Percentiles rank a stretch among this genome's conserved stretches.
Conservation (phyloP, 2,329 filamentous ascomycete genomes). For the Penicillium sp. region DNA sequence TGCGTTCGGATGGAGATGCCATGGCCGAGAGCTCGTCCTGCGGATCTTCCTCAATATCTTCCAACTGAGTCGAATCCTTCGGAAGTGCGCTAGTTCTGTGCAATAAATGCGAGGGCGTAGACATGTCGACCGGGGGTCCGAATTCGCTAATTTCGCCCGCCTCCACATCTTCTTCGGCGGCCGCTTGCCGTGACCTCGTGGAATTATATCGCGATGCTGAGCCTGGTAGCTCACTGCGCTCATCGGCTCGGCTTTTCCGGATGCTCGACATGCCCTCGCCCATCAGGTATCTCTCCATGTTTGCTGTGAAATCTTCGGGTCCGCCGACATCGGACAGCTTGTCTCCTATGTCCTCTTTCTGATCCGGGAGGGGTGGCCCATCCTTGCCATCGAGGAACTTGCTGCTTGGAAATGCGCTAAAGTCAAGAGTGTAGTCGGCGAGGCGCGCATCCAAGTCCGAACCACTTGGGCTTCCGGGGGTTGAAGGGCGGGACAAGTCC, state of each 20-base stretch:
- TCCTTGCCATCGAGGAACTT: constrained; percentile 25
- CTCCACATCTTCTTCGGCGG: constrained; percentile 34
- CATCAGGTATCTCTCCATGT: constrained; percentile 44
- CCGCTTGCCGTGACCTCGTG: constrained; percentile 27
- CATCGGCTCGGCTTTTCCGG: constrained; percentile 17
- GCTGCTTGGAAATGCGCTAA: constrained; percentile 39
- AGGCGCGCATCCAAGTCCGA: constrained; percentile 43
- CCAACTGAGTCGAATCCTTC: constrained; percentile 38
- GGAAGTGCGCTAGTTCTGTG: constrained; percentile 30
- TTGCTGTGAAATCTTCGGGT: constrained; percentile 46
- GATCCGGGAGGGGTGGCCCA: constrained; percentile 29
- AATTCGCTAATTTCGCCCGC: constrained; percentile 46
- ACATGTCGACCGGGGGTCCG: constrained; percentile 47
- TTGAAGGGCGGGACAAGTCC: constrained; percentile 20
- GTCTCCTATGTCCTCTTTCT: constrained; percentile 31
- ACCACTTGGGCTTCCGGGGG: constrained; percentile 30
- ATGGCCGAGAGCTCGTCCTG: constrained; percentile 25
- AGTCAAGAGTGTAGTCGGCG: constrained; percentile 44
- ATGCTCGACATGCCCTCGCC: constrained; percentile 28
- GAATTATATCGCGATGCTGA: constrained; percentile 21
- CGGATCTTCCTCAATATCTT: constrained; percentile 41
- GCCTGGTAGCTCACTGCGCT: constrained; percentile 10
- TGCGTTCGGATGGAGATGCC: constrained; percentile 32
- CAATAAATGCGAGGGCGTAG: constrained; percentile 45
- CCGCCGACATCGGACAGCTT: constrained; percentile 43